Conservation (phyloP, 2,329 filamentous ascomycete genomes). For the Ilyonectria mors-panacis region DNA sequence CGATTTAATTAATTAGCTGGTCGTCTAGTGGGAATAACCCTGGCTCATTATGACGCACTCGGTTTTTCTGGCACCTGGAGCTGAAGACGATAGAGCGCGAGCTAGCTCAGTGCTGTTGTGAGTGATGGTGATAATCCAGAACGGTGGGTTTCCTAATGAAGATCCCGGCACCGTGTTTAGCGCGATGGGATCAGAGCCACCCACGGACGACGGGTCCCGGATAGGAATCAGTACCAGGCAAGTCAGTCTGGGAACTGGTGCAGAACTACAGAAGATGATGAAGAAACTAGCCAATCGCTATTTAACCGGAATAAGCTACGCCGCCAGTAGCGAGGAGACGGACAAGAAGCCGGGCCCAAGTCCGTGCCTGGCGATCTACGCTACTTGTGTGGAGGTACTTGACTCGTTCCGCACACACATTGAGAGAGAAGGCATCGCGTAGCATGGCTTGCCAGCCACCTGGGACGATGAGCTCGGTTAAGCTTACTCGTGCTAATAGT, state of each 20-base stretch:
- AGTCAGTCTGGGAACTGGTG: neutral
- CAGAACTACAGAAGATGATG: neutral
- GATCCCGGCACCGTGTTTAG: constrained; percentile 8
- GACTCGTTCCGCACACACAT: constrained; percentile 38
- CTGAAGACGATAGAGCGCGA: neutral
- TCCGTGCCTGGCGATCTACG: constrained; percentile 47
- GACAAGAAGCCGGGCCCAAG: constrained; percentile 34
- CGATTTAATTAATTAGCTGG: neutral
- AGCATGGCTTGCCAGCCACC: constrained; percentile 19
- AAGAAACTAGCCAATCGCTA: constrained; percentile 12
- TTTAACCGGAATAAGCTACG: constrained; percentile 41
- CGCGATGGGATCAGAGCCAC: constrained; percentile 5
- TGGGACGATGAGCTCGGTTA: constrained; percentile 17
- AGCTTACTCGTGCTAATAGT: neutral
- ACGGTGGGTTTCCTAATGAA: constrained; percentile 3
- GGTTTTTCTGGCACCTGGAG: neutral
- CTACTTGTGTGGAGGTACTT: constrained; percentile 30
- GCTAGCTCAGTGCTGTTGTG: neutral
- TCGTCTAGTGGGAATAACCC: neutral
- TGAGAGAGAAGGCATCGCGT: neutral
- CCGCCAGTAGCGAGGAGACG: constrained; percentile 27
- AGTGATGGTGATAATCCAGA: neutral
- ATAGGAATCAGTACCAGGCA: neutral
- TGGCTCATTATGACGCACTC: neutral
- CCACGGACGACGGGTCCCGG: constrained; percentile 5